Conservation (phyloP, 805 yeast genomes). For the Ascoidea tarda region DNA sequence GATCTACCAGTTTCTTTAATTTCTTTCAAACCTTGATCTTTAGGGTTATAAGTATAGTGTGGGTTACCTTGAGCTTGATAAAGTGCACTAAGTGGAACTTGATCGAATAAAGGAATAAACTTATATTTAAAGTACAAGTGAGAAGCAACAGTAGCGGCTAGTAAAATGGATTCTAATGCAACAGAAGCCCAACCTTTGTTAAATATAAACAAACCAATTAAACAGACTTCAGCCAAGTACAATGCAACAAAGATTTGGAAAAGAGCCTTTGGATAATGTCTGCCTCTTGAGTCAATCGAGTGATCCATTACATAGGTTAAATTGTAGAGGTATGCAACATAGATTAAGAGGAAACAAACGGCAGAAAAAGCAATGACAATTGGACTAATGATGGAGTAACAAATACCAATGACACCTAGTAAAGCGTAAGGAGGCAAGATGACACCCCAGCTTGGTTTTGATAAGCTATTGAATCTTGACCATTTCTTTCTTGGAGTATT, state of each 20-base stretch:
- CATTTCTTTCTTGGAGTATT: slow-evolving; percentile 88
- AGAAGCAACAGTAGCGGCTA: slow-evolving; percentile 40
- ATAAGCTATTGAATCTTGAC: slow-evolving; percentile 54
- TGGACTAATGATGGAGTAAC: slow-evolving; percentile 73
- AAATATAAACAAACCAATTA: slow-evolving; percentile 61
- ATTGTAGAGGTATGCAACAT: slow-evolving; percentile 48
- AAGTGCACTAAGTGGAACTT: slow-evolving; percentile 53
- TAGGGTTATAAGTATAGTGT: slow-evolving; percentile 37
- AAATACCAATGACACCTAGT: slow-evolving; percentile 55
- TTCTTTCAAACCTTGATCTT: slow-evolving; percentile 53
- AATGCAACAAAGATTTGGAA: slow-evolving; percentile 61
- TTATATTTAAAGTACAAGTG: slow-evolving; percentile 45
- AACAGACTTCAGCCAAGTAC: slow-evolving; percentile 57
- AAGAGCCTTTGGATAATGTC: slow-evolving; percentile 58
- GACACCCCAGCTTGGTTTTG: slow-evolving; percentile 68
- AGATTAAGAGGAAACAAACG: slow-evolving; percentile 39
- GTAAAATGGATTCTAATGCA: slow-evolving; percentile 48
- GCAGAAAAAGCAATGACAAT: slow-evolving; percentile 54
- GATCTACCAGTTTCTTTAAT: slow-evolving; percentile 34
- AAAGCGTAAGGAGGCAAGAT: slow-evolving; percentile 68
- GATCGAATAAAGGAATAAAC: slow-evolving; percentile 50
- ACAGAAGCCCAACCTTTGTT: slow-evolving; percentile 70
- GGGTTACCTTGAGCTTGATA: slow-evolving; percentile 22
- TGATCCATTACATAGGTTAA: slow-evolving; percentile 50
- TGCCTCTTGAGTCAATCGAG: slow-evolving; percentile 51